Evolutionary conservation across 2,329 filamentous ascomycete species (phyloP).

Genomic region (Alternaria sp.): DNA sequence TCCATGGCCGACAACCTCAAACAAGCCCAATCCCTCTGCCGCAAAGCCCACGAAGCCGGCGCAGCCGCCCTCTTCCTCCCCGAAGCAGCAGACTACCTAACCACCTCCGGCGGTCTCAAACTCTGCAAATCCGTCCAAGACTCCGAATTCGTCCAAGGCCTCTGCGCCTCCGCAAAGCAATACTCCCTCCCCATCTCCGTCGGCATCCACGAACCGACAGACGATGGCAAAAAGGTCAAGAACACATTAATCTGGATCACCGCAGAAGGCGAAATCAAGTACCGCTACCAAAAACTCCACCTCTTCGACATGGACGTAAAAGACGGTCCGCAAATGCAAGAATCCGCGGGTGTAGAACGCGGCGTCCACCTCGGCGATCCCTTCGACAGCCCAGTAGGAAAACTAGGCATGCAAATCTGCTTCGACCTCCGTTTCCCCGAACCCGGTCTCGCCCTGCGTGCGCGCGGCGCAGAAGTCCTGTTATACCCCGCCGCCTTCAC

Average conservation of each 20-base stretch:
- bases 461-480: slow-evolving; percentile 74
- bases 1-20: slow-evolving; percentile 79
- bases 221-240: slow-evolving; percentile 59
- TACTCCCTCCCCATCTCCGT: slow-evolving; percentile 78
- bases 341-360: slow-evolving; percentile 69
- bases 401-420: slow-evolving; percentile 81
- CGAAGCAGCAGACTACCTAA: slow-evolving; percentile 87
- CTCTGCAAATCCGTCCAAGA: slow-evolving; percentile 71
- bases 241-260: slow-evolving; percentile 74
- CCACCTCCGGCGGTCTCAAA: slow-evolving; percentile 68
- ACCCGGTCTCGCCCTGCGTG: slow-evolving; percentile 69
- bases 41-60: slow-evolving; percentile 74
- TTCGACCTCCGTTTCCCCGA: slow-evolving; percentile 91
- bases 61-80: slow-evolving; percentile 90
- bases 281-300: slow-evolving; percentile 86
- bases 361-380: slow-evolving; percentile 65
- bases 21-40: slow-evolving; percentile 75
- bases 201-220: slow-evolving; percentile 70
- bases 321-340: slow-evolving; percentile 64
- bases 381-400: slow-evolving; percentile 73
- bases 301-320: slow-evolving; percentile 77
- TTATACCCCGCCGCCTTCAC: slow-evolving; percentile 93
- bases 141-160: slow-evolving; percentile 77
- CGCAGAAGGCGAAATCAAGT: slow-evolving; percentile 62
- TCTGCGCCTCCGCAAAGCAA: slow-evolving; percentile 70